Evolutionary conservation across 2,329 filamentous ascomycete species (phyloP).

Genomic region (Epichloe coenophiala): DNA sequence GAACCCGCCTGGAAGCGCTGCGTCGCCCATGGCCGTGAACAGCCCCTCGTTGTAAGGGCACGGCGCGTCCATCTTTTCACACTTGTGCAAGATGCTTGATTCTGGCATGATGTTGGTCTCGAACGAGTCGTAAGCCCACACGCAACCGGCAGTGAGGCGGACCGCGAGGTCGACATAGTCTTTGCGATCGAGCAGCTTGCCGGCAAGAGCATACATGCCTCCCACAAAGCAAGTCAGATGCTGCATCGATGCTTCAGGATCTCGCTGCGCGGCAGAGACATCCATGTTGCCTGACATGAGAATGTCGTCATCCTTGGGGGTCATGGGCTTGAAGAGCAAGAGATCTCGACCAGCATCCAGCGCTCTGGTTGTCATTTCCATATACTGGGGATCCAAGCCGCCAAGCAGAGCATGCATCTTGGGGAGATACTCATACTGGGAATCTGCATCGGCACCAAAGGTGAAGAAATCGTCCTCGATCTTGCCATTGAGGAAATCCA

Average conservation of each 20-base stretch:
- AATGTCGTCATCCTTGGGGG: constrained; percentile 43
- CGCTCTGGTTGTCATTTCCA: constrained; percentile 48
- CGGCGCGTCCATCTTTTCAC: constrained; percentile 19
- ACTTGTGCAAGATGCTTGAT: constrained; percentile 25
- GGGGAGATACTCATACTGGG: constrained; percentile 45
- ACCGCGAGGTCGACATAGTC: constrained; percentile 34
- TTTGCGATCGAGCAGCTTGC: constrained; percentile 40
- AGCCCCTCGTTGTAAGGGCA: constrained; percentile 20
- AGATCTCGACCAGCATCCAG: constrained; percentile 47
- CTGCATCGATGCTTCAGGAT: constrained; percentile 26
- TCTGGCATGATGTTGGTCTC: constrained; percentile 42
- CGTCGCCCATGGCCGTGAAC: constrained; percentile 7
- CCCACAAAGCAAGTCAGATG: constrained; percentile 60
- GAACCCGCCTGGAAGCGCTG: constrained; percentile 39
- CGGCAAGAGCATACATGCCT: constrained; percentile 55
- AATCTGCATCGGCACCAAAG: constrained; percentile 33
- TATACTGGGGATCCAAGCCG: constrained; percentile 49
- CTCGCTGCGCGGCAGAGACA: constrained; percentile 13
- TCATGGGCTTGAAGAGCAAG: constrained; percentile 57
- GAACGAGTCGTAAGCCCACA: constrained; percentile 39
- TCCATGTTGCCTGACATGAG: constrained; percentile 38
- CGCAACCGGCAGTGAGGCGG: constrained; percentile 37
- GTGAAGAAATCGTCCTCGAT: constrained; percentile 26
- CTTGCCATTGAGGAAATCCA: constrained; percentile 46
- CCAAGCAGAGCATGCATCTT: constrained; percentile 51